These are phyloP conservation scores for Meira miltonrushii DNA, from an alignment of 1,284 basidiomycete species.

Conservation along the genomic window DNA sequence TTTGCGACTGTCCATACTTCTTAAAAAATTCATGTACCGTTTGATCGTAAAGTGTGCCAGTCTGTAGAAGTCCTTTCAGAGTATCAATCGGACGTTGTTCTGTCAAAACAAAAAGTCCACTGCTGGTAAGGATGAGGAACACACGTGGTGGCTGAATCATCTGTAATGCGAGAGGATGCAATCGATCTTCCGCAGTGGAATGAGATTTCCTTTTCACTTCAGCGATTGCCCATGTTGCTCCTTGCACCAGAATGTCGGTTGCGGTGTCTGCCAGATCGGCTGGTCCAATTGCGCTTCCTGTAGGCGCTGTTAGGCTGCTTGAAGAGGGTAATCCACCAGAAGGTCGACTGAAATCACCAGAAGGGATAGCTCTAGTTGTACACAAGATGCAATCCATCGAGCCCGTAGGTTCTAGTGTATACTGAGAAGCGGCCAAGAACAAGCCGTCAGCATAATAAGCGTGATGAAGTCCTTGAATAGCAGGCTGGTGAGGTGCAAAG, in stretches of 20 bases:
- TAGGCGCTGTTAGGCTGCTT: background rate
- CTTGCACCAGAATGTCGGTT: constrained; percentile 16
- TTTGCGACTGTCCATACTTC: constrained; percentile 57
- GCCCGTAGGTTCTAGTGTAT: constrained; percentile 10
- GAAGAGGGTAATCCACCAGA: background rate
- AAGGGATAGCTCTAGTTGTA: constrained; percentile 1
- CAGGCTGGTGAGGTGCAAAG: constrained; percentile 12
- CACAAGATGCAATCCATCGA: constrained; percentile 9
- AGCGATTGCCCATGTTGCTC: constrained; percentile 17
- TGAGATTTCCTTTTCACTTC: constrained; percentile 13
- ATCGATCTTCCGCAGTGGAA: constrained; percentile 30
- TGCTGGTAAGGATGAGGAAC: constrained; percentile 80
- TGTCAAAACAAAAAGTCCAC: constrained; percentile 73
- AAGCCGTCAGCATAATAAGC: constrained; percentile 15
- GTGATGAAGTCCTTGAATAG: constrained; percentile 7
- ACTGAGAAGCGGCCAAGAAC: constrained; percentile 17
- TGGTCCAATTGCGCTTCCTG: background rate
- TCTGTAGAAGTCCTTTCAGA: constrained; percentile 58
- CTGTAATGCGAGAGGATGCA: constrained; percentile 76
- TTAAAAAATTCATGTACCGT: constrained; percentile 48
- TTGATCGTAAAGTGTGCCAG: constrained; percentile 29
- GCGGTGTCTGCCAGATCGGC: constrained; percentile 17
- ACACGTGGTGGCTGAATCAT: constrained; percentile 67
- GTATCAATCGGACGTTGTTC: constrained; percentile 80
- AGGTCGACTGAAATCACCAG: background rate